Conservation (phyloP, 1,284 basidiomycete genomes). For the Fistulina hepatica region DNA sequence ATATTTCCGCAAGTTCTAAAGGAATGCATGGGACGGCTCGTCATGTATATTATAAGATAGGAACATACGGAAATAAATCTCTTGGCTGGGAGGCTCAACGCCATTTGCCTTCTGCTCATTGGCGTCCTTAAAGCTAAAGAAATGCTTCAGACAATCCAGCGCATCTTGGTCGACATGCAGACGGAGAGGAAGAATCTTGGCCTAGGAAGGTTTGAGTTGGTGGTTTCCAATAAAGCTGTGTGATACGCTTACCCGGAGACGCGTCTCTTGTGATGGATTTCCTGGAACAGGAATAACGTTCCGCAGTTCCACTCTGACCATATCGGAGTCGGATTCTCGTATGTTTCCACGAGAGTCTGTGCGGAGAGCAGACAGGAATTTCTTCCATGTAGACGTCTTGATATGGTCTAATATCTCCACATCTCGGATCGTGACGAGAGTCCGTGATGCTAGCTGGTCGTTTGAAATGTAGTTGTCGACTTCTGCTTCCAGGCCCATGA, state of each 20-base stretch:
- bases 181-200: constrained; percentile 77
- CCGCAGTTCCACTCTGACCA: constrained; percentile 81
- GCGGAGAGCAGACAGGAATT: constrained; percentile 82
- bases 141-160: constrained; percentile 93
- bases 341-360: constrained; percentile 77
- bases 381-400: constrained; percentile 97
- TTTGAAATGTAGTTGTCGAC: constrained; percentile 53
- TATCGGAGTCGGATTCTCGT: constrained; percentile 82
- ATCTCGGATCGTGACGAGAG: constrained; percentile 55
- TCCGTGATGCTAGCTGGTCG: constrained; percentile 50
- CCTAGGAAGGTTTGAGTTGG: neutral
- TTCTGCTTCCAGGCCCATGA: constrained; percentile 58
- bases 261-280: constrained; percentile 64
- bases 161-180: constrained; percentile 98
- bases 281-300: constrained; percentile 61
- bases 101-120: constrained; percentile 30
- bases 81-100: constrained; percentile 23
- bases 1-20: constrained; percentile 78
- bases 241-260: constrained; percentile 55
- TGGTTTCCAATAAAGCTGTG: neutral
- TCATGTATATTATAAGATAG: constrained; percentile 1
- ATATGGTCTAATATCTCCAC: constrained; percentile 94
- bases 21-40: neutral
- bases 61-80: constrained; percentile 62
- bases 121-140: constrained; percentile 81